Base-by-base conservation (phyloP, 2,329 filamentous ascomycete species). In the Bretziella fagacearum region DNA sequence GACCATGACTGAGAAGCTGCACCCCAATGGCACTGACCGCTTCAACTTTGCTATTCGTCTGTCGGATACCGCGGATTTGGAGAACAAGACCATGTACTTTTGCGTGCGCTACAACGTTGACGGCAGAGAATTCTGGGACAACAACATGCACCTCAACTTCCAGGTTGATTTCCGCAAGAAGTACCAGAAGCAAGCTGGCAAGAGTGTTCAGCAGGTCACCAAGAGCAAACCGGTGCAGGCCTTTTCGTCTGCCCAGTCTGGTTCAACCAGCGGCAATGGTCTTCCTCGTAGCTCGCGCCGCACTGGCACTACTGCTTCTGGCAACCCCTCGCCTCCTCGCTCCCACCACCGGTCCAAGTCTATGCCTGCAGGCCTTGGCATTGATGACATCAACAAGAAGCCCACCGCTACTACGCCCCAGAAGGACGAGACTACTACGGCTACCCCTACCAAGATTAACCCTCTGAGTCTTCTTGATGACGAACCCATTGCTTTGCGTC, bases 11-110 rank as follows among this genome's bases (percentile, higher is more conserved):
- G 75, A 76, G 23, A 47, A 37, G 8, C 2, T 45, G 15, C 46
- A 51, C 40, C 74, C 74, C 54, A 74, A 81, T 35, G 63, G 63
- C 4, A 67, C 66, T 3, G 91, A 98, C 60, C 77, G 84, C 32
- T 98, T 98, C 66, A 84, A 79, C 58, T 98, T 98, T 64, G 84
- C 77, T 61, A 93, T 98, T 67, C 89, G 87, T 67, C 65, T 98
- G 49, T 80, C 86, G 17, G 91, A 98, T 58, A 79, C 86, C 56
- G 83, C 84, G 37, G 89, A 95, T 60, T 71, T 98, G 39, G 87
- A 95, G 61, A 76, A 77, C 54, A 96, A 95, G 71, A 94, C 86
- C 0, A 69, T 98, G 58, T 85, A 87, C 62, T 78, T 96, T 58
- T 96, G 91, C 62, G 73, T 95, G 44, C 81, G 85, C 44, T 98